Base-by-base conservation (phyloP, 2,329 filamentous ascomycete genomes). In the Fonsecaea monophora region DNA sequence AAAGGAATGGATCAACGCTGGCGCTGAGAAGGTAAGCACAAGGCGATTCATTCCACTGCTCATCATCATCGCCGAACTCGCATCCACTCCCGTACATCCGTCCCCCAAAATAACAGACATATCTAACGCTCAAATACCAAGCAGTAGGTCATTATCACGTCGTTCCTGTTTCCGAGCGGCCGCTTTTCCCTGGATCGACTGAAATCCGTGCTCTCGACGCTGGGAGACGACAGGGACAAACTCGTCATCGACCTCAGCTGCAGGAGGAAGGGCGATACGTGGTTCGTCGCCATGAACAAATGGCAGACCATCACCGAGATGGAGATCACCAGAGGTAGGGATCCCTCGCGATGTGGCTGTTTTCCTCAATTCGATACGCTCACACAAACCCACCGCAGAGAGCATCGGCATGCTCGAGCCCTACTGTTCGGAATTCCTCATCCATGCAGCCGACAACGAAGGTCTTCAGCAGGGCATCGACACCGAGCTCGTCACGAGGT, bases 231-330 rank as follows among this genome's bases (percentile, higher is more conserved):
- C 76, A 92, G 84, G 76, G 81, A 83, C 57, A 95, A 92, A 79
- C 87, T 99, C 57, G 94, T 99, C 72, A 94, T 99, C 77, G 95
- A 99, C 76, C 86, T 99, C 30, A 97, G 93, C 79, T 99, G 95
- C 77, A 88, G 95, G 60, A 85, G 89, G 66, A 89, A 89, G 67
- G 90, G 85, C 42, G 83, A 89, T 64, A 89, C 83, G 45, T 99
- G 95, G 95, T 93, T 91, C 74, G 95, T 99, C n/a, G 94, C 95
- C 63, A 99, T 96, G 90, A 92, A 99, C 79, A 96, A 96, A 78
- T 99, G 95, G 95, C 95, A 98, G 83, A 97, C 92, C 1, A 90
- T 98, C 64, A 98, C 95, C 1, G 92, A 97, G 75, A 96, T 97
- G 89, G 92, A 97, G 77, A 88, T 99, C 71, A 94, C 90, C 70